Conservation (phyloP, 169 alveolate genomes). For the Plasmodium blacklocki region DNA sequence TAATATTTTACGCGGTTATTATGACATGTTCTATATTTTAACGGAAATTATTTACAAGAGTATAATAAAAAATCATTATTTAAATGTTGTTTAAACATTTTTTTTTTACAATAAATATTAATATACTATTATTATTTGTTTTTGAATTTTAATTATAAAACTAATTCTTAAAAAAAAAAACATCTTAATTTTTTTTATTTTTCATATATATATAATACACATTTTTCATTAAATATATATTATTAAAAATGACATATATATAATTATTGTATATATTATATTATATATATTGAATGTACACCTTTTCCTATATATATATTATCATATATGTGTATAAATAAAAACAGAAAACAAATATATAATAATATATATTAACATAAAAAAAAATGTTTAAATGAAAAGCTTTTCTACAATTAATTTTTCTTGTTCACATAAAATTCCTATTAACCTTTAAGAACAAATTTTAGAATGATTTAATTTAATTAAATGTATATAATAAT, state of each 20-base stretch:
- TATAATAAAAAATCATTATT: constrained; percentile 14
- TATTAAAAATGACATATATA: background rate
- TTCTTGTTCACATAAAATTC: background rate
- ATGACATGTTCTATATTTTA: constrained; percentile 28
- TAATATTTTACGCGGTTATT: background rate
- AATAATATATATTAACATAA: constrained; percentile 1
- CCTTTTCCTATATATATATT: background rate
- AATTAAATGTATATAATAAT: background rate
- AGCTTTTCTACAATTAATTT: background rate
- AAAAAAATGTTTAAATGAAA: too few relatives aligned
- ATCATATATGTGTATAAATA: constrained; percentile 17
- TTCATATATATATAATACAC: too few relatives aligned
- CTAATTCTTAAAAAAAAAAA: too few relatives aligned
- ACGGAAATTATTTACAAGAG: constrained; percentile 16
- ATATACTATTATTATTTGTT: too few relatives aligned
- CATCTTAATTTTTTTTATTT: too few relatives aligned
- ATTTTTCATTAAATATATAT: background rate
- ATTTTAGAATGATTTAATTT: background rate
- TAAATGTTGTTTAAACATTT: constrained; percentile 60
- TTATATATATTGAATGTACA: background rate
- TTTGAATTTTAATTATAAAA: too few relatives aligned
- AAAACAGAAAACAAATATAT: background rate
- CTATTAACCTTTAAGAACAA: constrained; percentile 3
- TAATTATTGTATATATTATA: background rate
- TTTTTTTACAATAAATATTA: background rate